Evolutionary conservation across 306 rosid genomes (phyloP), one percentile per base, ranked within the genome.

Genomic region (Inga laurina): DNA sequence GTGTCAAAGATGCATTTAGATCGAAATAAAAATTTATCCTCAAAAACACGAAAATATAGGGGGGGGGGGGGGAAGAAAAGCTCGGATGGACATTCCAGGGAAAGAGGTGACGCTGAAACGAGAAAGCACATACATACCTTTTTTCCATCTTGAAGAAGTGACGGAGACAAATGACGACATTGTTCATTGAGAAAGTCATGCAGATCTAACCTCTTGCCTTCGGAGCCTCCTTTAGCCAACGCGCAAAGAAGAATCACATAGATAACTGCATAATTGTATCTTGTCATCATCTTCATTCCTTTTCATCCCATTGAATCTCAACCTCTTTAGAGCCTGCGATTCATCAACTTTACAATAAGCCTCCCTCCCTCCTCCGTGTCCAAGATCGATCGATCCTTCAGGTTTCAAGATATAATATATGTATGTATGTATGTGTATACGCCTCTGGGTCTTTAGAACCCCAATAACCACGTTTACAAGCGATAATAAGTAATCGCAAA

Each of bases 171-270:
- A 72, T 30, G 59, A 46, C 27, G 59, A 46, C 27, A 75, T 27
- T 46, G 73, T 78, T 86, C 68, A 75, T 44, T 41, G 73, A 57
- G 65, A 74, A 90, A 70, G 13, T 84, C 83, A 12, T 87, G 88
- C 34, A 79, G 76, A 21, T 82, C 74, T 83, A 76, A 91, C 88
- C 88, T 84, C 72, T 80, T 84, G 44, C 91, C 93, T 67, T 92
- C 92, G 35, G 97, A 91, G 74, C 86, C 87, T 82, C 88, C 90
- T 14, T 87, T 90, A 6, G 91, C 92, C 85, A 91, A 84, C 21
- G 92, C 94, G 78, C 90, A 91, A 78, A 94, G 92, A 72, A 96
- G 87, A 84, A 88, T 89, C 83, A 85, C 89, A 34, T 91, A 90
- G 80, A 86, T 46, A 78, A 88, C 89, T 48, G 89, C 88, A 83